Evolutionary conservation across 805 yeast species (phyloP), one percentile per base, ranked within the genome.

Genomic region (Teunomyces atbi): DNA sequence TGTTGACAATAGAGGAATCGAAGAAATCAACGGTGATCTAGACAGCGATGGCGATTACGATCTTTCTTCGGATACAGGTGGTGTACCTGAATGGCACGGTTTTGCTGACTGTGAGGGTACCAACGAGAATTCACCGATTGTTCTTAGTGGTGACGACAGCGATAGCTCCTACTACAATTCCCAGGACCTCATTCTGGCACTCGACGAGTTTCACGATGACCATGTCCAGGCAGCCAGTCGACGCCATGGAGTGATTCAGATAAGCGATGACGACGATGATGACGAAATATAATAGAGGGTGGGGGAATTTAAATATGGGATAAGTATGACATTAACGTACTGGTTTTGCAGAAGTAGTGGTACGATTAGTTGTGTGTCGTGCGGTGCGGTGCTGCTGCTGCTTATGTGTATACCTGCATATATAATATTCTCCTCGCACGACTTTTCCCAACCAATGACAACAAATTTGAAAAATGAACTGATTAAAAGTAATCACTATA

Each of bases 1-100:
- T 51, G 57, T 68, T 10, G 71, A 68, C 45, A 51, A 53, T 12
- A 39, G 66, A 42, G 55, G 50, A 7, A 29, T 53, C 15, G 50
- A 46, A n/a, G 65, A 56, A 15, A 63, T 64, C 35, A 45, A 56
- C 39, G 49, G 45, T 13, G 67, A 62, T 41, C 33, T 41, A 3
- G 42, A 34, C 8, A 44, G 42, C 6, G 53, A 50, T 34, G 45
- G 35, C 7, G 56, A 52, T 27, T 56, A 54, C 41, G 55, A 45
- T 20, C 49, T 49, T 19, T 51, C 59, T 12, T 42, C 50, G 18
- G 50, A 48, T 7, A 50, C 42, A 8, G 49, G 44, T 11, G 47
- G 36, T 4, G 18, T 7, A 19, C 42, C 30, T 20, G 60, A 50
- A 12, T 59, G 62, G 62, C 44, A 43, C 16, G 64, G 64, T 3